These are phyloP conservation scores for Chaetothyriales sp. DNA, from an alignment of 2,329 filamentous ascomycete genomes.

Conservation along the genomic window DNA sequence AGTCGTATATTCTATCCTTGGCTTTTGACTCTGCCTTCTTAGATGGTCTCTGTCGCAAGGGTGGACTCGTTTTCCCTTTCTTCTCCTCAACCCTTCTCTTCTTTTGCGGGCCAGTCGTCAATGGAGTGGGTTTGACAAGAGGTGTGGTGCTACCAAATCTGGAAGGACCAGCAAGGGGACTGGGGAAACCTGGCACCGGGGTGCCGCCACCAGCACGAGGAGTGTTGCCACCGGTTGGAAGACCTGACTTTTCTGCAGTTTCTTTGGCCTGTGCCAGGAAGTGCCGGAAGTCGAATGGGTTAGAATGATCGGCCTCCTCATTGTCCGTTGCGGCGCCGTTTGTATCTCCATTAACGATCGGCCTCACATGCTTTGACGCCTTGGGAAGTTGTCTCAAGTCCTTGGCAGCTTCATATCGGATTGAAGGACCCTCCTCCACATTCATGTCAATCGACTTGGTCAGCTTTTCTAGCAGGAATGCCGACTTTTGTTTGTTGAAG, in stretches of 20 bases:
- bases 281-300: conserved; percentile 36
- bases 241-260: conserved; percentile 20
- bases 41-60: conserved; percentile 13
- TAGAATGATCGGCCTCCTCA: conserved; percentile 29
- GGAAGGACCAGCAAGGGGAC: conserved; percentile 21
- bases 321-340: conserved; percentile 22
- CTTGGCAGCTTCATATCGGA: conserved; percentile 5
- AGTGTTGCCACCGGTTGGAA: conserved; percentile 8
- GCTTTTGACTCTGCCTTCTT: conserved; percentile 4
- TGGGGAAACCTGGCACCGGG: conserved; percentile 24
- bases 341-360: conserved; percentile 16
- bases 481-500: conserved; percentile 59
- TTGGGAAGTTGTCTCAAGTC: conserved; percentile 8
- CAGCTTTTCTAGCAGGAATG: conserved; percentile 67
- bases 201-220: conserved; percentile 13
- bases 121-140: conserved; percentile 19
- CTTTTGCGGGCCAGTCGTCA: conserved; percentile 19
- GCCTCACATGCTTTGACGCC: conserved; percentile 4
- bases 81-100: conserved; percentile 5
- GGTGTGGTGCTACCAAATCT: conserved; percentile 20
- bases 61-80: neutral
- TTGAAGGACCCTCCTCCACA: conserved; percentile 48
- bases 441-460: conserved; percentile 82
- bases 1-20: conserved; percentile 12
- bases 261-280: conserved; percentile 30